Evolutionary conservation across 345 rosid genomes (phyloP), one percentile per base, ranked within the genome.

Genomic region (Litchi chinensis): DNA sequence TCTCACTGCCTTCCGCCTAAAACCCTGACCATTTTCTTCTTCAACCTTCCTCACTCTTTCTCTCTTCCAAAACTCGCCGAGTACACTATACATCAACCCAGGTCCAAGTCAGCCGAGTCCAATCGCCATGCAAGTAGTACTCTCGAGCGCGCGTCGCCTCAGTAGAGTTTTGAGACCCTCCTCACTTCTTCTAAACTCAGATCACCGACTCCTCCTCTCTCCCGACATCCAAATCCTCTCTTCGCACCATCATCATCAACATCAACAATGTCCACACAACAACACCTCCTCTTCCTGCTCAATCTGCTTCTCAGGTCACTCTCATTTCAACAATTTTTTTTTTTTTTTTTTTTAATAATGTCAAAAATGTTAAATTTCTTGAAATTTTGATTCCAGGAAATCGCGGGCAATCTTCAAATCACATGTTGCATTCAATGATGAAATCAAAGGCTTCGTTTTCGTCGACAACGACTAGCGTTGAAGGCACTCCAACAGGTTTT

Each of bases 401-500:
- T 84, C 26, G 50, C 71, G 79, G 69, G 73, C 40, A 22, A 21
- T 66, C 68, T 60, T 64, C 52, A 26, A 73, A 19, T 13, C 41
- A 50, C 6, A 79, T 80, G 24, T 1, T 73, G 64, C 50, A 64
- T 81, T 74, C 75, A 5, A 77, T 85, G 73, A 75, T 76, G 44
- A 70, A 41, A 65, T 65, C 77, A 0, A 73, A 64, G 59, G 85
- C 84, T 10, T 73, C 68, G 10, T 89, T 86, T 85, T 87, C 90
- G 0, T 70, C 92, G 0, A 82, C 67, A 77, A 81, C 88, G 0
- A 74, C 39, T 78, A 73, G 50, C 1, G 84, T 5, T 32, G 75
- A 56, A 5, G 83, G 75, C 56, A 77, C 76, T 78, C 82, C 93
- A 32, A 82, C 93, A 82, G 94, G 95, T 93, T 82, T 21, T 56